Evolutionary conservation across 73 alveolate genomes (phyloP).

Genomic region (Tetrahymena thermophila): DNA sequence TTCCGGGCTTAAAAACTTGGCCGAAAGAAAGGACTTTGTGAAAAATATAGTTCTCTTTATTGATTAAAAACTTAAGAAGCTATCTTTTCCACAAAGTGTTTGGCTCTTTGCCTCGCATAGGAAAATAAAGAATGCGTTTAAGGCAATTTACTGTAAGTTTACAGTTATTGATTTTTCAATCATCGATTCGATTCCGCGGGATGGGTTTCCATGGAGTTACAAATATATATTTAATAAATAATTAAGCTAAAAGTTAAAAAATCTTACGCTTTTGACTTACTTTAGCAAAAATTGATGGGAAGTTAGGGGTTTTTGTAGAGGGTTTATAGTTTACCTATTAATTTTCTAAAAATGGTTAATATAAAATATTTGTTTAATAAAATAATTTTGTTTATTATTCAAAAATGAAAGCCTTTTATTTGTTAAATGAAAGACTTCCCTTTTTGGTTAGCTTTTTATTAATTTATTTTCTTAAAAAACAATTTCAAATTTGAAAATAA

Average conservation of each 20-base stretch:
- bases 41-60: not conserved
- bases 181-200: not conserved
- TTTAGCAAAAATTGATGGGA: not conserved
- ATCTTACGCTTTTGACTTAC: not conserved
- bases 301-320: not conserved
- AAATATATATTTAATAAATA: not conserved
- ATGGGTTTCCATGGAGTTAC: not conserved
- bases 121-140: not conserved
- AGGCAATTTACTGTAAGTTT: not conserved
- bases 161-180: not conserved
- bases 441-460: not conserved
- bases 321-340: not conserved
- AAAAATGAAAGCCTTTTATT: not conserved
- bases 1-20: conserved; percentile 1
- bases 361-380: not conserved
- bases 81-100: not conserved
- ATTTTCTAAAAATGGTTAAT: not conserved
- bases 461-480: not conserved
- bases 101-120: not conserved
- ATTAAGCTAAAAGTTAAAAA: not conserved
- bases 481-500: not conserved
- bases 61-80: not conserved
- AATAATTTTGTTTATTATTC: not conserved
- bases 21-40: not conserved
- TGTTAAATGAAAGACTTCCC: not conserved